phyloP scores from a whole-genome alignment of 1,139 yeast species.

The Tardiomyces blankii region DNA sequence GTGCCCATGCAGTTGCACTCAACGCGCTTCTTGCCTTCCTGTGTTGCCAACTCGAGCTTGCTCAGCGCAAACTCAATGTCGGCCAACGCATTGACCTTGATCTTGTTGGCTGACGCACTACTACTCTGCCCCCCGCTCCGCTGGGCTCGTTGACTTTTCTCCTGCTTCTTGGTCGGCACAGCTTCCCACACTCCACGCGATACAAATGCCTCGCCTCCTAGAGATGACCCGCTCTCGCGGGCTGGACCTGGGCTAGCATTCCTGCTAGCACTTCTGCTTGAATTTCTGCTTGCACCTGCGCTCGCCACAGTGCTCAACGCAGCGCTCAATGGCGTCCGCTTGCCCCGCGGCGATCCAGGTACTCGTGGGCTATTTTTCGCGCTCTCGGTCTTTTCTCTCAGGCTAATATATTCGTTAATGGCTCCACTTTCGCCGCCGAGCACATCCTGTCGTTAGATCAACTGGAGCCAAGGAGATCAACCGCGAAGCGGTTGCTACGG shows the following conservation, averaged over 20 bases:
- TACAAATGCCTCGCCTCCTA: neutral
- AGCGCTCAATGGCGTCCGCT: too few relatives aligned
- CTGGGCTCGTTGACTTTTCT: neutral
- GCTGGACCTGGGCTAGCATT: neutral
- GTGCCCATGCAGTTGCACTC: constrained; percentile 61
- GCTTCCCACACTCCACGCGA: neutral
- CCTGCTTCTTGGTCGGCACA: neutral
- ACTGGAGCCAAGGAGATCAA: neutral
- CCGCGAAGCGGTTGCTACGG: too few relatives aligned
- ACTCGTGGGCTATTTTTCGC: too few relatives aligned
- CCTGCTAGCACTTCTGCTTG: neutral
- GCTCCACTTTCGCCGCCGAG: neutral
- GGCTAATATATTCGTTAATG: neutral
- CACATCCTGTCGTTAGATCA: neutral
- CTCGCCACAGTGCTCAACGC: neutral
- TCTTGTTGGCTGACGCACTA: constrained; percentile 9
- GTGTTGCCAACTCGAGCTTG: constrained; percentile 20
- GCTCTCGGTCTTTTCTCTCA: neutral
- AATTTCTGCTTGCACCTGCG: neutral
- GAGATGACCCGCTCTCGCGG: neutral
- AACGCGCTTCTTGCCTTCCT: constrained; percentile 17
- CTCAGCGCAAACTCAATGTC: constrained; percentile 25
- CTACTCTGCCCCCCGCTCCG: neutral
- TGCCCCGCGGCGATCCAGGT: too few relatives aligned
- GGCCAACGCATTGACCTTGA: constrained; percentile 21